These are phyloP conservation scores for Beauveria pseudobassiana DNA, from an alignment of 2,329 filamentous ascomycete species.

Conservation along the genomic window DNA sequence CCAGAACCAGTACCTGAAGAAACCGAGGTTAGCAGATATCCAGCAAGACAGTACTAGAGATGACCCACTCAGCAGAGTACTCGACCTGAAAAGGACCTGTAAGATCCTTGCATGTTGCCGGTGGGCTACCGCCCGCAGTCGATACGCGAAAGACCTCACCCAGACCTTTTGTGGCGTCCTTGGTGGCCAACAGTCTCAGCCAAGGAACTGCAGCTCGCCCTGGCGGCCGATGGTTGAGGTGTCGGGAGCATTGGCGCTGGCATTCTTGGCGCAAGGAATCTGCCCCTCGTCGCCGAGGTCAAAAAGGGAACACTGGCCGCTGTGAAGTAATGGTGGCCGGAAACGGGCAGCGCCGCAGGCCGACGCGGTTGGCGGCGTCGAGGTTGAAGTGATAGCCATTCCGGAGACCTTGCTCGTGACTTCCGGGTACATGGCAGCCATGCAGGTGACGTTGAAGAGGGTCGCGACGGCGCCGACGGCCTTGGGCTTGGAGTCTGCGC, in stretches of 20 bases:
- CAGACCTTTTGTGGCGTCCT: constrained; percentile 50
- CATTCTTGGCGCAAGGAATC: constrained; percentile 55
- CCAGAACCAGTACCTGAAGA: constrained; percentile 3
- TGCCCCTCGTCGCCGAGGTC: constrained; percentile 58
- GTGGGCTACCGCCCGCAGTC: constrained; percentile 74
- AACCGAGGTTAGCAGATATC: not conserved
- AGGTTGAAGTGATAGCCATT: constrained; percentile 63
- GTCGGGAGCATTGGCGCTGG: constrained; percentile 53
- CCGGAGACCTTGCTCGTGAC: constrained; percentile 57
- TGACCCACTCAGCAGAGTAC: constrained; percentile 77
- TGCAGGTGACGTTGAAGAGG: constrained; percentile 82
- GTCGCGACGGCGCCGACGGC: constrained; percentile 69
- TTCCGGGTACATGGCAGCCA: constrained; percentile 61
- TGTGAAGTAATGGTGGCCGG: constrained; percentile 77
- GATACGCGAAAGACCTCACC: constrained; percentile 76
- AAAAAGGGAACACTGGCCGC: constrained; percentile 69
- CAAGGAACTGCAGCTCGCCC: constrained; percentile 67
- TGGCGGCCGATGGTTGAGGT: constrained; percentile 50
- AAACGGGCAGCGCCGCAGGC: constrained; percentile 54
- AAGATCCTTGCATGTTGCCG: constrained; percentile 63
- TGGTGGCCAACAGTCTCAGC: constrained; percentile 60
- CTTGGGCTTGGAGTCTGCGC: constrained; percentile 51
- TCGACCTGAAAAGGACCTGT: constrained; percentile 60
- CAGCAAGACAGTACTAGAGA: not conserved
- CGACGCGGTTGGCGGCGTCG: constrained; percentile 32